phyloP scores from a whole-genome alignment of 768 basidiomycete genomes.

The Fibroporia radiculosa region DNA sequence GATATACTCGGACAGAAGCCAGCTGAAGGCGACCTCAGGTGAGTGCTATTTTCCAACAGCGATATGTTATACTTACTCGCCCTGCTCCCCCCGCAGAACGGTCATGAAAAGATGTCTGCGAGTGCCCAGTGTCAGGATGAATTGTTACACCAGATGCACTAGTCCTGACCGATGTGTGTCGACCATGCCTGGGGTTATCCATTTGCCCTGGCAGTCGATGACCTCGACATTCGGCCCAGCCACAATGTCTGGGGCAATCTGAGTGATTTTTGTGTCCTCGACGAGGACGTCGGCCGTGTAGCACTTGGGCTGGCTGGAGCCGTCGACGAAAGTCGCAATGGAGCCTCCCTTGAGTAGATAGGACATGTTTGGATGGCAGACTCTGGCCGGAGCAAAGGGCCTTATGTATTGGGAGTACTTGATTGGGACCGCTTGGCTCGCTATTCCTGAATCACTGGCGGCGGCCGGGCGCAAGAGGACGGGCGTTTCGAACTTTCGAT shows the following conservation, averaged over 20 bases:
- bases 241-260: constrained; percentile 16
- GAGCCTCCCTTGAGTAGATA: constrained; percentile 21
- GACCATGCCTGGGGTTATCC: constrained; percentile 25
- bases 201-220: constrained; percentile 21
- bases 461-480: no score
- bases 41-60: not conserved
- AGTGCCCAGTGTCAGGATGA: no score
- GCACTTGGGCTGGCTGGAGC: constrained; percentile 9
- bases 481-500: not conserved
- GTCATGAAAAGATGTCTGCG: constrained; percentile 24
- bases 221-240: constrained; percentile 15
- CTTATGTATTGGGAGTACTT: no score
- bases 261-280: constrained; percentile 18
- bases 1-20: constrained; percentile 22
- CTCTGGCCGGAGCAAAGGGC: no score
- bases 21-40: constrained; percentile 8
- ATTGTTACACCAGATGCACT: not conserved
- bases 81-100: constrained; percentile 16
- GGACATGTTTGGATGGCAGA: not conserved
- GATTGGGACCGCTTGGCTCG: no score
- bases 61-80: constrained; percentile 15
- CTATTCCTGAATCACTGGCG: no score
- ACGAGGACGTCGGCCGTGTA: constrained; percentile 22
- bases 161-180: constrained; percentile 24
- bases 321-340: constrained; percentile 18